Conservation (phyloP, 768 basidiomycete genomes). For the Leucosporidium scottii region DNA sequence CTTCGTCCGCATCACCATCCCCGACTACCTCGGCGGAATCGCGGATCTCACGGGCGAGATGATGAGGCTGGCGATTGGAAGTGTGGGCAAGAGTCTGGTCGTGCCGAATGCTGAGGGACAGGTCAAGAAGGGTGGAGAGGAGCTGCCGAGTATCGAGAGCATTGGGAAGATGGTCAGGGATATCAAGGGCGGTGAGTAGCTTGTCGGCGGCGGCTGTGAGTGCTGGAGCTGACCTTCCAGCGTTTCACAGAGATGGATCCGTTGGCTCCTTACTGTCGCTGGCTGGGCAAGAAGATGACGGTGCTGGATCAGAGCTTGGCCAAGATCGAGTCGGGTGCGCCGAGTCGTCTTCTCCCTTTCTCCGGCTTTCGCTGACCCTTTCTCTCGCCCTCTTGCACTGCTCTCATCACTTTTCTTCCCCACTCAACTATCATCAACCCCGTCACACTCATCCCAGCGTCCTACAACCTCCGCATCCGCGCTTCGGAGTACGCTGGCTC, state of each 20-base stretch:
- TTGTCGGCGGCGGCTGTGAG: constrained; percentile 47
- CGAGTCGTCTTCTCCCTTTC: neutral
- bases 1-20: neutral
- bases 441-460: constrained; percentile 6
- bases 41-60: constrained; percentile 94
- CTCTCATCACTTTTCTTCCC: neutral
- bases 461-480: constrained; percentile 28
- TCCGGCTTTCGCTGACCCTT: neutral
- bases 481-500: constrained; percentile 28
- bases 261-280: constrained; percentile 61
- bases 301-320: constrained; percentile 80
- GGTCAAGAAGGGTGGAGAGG: constrained; percentile 29
- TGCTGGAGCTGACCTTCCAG: constrained; percentile 47
- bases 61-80: constrained; percentile 88
- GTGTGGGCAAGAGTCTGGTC: constrained; percentile 46
- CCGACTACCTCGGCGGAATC: constrained; percentile 82
- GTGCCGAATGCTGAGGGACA: neutral
- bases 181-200: constrained; percentile 43
- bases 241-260: constrained; percentile 59
- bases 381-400: too few relatives aligned
- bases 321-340: constrained; percentile 86
- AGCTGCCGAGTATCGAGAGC: constrained; percentile 40
- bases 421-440: neutral
- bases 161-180: constrained; percentile 41
- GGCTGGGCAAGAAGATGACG: constrained; percentile 76